A percentile compares a stretch with the other conserved stretches of the same genome.
These are phyloP conservation scores for Ophiostoma australiae DNA, from an alignment of 2,329 filamentous ascomycete species.

Conservation along the genomic window DNA sequence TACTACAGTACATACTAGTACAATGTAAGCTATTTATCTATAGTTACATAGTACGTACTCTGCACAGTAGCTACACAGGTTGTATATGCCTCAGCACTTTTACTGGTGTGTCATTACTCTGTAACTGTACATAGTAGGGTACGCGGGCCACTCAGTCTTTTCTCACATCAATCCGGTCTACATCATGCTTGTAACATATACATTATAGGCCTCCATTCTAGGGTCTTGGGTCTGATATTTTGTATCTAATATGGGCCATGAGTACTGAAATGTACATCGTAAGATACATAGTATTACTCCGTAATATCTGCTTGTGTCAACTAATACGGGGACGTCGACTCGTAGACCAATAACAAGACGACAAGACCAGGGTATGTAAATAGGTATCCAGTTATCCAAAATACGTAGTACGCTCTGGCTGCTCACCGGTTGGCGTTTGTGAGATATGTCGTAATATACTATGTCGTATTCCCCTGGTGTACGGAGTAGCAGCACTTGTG, in stretches of 20 bases:
- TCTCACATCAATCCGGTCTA: background rate
- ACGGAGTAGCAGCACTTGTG: slow-evolving; percentile 2
- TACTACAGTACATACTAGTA: background rate
- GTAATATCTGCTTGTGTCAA: too few species aligned
- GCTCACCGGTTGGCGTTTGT: slow-evolving; percentile 10
- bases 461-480: slow-evolving; percentile 4
- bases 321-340: background rate
- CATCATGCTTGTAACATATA: background rate
- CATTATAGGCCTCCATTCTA: background rate
- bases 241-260: background rate
- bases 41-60: too few species aligned
- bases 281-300: too few species aligned
- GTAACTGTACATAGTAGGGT: background rate
- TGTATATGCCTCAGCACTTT: too few species aligned
- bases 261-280: too few species aligned
- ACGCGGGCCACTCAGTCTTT: background rate
- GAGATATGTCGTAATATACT: background rate
- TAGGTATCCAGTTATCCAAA: background rate
- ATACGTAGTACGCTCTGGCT: background rate
- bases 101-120: too few species aligned
- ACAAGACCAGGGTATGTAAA: background rate
- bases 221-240: background rate
- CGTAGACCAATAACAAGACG: background rate
- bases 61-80: too few species aligned
- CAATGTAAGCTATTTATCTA: too few species aligned